Conservation (phyloP, 1,284 basidiomycete species). For the Fomitopsis palustris region DNA sequence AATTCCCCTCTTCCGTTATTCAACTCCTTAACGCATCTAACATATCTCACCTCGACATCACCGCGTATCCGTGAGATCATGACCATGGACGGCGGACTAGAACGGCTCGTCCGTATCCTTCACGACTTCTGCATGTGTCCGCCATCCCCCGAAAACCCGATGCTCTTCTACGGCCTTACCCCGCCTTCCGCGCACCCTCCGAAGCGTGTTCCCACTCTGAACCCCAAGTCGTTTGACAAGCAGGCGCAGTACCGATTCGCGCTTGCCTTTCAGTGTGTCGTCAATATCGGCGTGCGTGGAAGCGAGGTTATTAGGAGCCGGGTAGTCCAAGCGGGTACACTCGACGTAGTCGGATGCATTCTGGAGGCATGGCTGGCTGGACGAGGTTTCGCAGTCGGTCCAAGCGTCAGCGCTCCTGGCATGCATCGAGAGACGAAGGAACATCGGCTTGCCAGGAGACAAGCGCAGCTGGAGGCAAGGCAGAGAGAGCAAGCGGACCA, state of each 20-base stretch:
- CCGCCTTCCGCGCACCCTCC: conserved; percentile 53
- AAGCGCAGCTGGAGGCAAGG: conserved; percentile 48
- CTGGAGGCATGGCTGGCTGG: conserved; percentile 89
- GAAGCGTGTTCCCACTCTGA: conserved; percentile 54
- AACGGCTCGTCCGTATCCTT: conserved; percentile 92
- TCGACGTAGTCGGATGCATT: conserved; percentile 93
- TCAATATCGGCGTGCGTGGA: conserved; percentile 98
- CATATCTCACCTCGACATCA: conserved; percentile 96
- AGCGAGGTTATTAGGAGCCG: conserved; percentile 88
- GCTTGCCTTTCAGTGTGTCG: conserved; percentile 94
- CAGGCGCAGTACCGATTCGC: conserved; percentile 85
- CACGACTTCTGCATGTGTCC: conserved; percentile 81
- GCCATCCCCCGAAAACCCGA: conserved; percentile 70
- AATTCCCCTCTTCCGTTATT: conserved; percentile 88
- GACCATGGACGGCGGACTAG: conserved; percentile 95
- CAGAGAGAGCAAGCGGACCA: conserved; percentile 58
- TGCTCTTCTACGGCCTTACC: conserved; percentile 69
- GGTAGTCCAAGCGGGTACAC: conserved; percentile 94
- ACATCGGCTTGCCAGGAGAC: conserved; percentile 57
- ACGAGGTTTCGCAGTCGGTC: conserved; percentile 78
- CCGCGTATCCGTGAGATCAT: conserved; percentile 98
- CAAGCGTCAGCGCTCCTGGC: conserved; percentile 57
- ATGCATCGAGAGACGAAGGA: conserved; percentile 70
- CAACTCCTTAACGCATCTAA: conserved; percentile 96
- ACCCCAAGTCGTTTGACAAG: conserved; percentile 72